phyloP scores from a whole-genome alignment of 1,284 basidiomycete species.

The Kalmanozyma brasiliensis region DNA sequence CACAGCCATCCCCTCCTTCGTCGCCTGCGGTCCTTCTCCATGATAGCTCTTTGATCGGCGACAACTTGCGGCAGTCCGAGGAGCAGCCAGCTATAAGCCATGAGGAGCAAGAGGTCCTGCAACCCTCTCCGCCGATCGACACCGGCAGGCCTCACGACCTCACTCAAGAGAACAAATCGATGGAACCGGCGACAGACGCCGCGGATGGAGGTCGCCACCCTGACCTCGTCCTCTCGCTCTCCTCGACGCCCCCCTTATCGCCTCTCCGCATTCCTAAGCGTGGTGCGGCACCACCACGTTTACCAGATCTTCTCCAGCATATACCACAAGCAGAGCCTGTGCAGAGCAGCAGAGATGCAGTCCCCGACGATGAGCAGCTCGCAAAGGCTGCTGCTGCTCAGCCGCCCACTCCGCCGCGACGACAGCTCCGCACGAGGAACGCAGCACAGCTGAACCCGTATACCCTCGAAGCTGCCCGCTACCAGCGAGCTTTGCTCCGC shows the following conservation, averaged over 20 bases:
- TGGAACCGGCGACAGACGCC: not conserved
- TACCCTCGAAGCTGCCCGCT: slow-evolving; percentile 66
- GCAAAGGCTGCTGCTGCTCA: slow-evolving; percentile 37
- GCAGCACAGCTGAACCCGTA: slow-evolving; percentile 68
- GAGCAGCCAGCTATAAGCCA: not conserved
- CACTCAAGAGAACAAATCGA: too few species aligned
- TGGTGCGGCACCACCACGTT: not conserved
- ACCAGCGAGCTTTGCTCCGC: slow-evolving; percentile 63
- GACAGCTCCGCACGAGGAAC: slow-evolving; percentile 64
- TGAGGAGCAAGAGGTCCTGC: too few species aligned
- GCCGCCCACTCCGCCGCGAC: slow-evolving; percentile 44
- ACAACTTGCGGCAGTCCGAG: too few species aligned
- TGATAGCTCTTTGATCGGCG: not conserved
- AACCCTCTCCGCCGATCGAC: too few species aligned
- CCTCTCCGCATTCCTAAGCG: slow-evolving; percentile 20
- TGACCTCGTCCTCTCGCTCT: not conserved
- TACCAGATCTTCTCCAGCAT: not conserved
- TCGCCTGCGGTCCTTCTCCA: not conserved
- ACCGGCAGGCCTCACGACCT: too few species aligned
- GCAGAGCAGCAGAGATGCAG: not conserved
- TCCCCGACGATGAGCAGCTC: slow-evolving; percentile 17
- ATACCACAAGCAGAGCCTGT: not conserved
- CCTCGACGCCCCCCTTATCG: slow-evolving; percentile 13
- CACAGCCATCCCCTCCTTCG: not conserved
- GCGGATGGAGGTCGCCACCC: not conserved